Evolutionary conservation across 2,329 filamentous ascomycete genomes (phyloP).

Genomic region (Claviceps pazoutovae): DNA sequence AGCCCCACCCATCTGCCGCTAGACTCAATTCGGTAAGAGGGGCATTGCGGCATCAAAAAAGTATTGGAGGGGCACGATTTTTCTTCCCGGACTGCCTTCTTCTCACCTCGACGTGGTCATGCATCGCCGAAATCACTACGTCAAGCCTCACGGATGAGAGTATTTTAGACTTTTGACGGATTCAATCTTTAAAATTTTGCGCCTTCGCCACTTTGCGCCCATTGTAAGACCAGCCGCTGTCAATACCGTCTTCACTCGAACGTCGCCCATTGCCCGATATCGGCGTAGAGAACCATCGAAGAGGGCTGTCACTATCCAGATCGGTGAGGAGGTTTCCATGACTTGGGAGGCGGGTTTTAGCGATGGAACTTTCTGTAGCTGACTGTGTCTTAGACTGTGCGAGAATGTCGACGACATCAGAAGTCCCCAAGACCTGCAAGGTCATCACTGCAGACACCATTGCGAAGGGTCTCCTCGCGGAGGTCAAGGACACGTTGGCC

Average conservation of each 20-base stretch:
- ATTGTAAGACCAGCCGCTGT: not conserved
- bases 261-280: not conserved
- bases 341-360: too few relatives aligned
- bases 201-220: not conserved
- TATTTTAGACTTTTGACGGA: not conserved
- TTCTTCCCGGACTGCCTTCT: conserved; percentile 1
- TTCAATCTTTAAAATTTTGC: not conserved
- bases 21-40: conserved; percentile 19
- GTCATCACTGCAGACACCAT: conserved; percentile 81
- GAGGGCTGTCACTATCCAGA: not conserved
- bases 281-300: not conserved
- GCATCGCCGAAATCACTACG: not conserved
- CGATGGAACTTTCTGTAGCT: too few relatives aligned
- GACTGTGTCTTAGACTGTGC: not conserved
- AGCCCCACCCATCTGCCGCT: conserved; percentile 7
- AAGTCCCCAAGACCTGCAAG: conserved; percentile 65
- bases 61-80: conserved; percentile 12
- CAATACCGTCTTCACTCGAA: not conserved
- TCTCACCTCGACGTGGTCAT: not conserved
- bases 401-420: conserved; percentile 15
- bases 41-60: conserved; percentile 9
- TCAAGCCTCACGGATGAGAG: conserved; percentile 4
- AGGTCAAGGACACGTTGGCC: conserved; percentile 63
- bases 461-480: conserved; percentile 63
- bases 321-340: not conserved